Conservation (phyloP, 345 rosid species). For the Hibiscus tridactylites region DNA sequence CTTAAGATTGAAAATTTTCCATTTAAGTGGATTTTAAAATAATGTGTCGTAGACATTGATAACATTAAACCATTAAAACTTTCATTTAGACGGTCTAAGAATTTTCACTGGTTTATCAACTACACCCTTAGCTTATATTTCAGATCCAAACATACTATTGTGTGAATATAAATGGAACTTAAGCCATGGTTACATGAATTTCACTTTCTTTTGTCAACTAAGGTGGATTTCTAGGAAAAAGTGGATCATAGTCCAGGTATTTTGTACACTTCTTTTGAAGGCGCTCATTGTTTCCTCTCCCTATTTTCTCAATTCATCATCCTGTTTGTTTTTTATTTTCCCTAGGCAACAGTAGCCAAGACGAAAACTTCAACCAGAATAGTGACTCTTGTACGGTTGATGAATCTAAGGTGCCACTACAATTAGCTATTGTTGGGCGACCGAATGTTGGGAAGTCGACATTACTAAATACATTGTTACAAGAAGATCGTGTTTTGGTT, state of each 20-base stretch:
- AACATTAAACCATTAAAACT: neutral
- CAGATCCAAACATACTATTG: neutral
- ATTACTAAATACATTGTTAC: constrained; percentile 68
- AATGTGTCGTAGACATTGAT: neutral
- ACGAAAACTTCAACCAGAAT: constrained; percentile 21
- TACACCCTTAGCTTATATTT: neutral
- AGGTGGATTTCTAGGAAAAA: neutral
- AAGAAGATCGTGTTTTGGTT: constrained; percentile 91
- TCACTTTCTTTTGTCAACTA: neutral
- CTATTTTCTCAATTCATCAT: neutral
- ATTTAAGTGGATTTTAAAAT: neutral
- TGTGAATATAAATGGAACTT: neutral
- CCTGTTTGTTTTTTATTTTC: constrained; percentile 18
- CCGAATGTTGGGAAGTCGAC: constrained; percentile 99
- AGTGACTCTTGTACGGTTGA: constrained; percentile 39
- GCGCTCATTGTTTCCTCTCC: neutral
- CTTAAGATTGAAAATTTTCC: neutral
- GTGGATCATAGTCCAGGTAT: neutral
- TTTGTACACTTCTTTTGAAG: neutral
- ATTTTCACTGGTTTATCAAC: neutral
- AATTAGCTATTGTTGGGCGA: constrained; percentile 86
- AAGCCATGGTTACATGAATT: neutral
- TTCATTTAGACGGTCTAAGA: neutral
- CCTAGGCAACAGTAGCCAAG: constrained; percentile 27
- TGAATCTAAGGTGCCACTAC: constrained; percentile 71